Conservation (phyloP, 2,329 filamentous ascomycete genomes). For the Drechslerella coelobrocha region DNA sequence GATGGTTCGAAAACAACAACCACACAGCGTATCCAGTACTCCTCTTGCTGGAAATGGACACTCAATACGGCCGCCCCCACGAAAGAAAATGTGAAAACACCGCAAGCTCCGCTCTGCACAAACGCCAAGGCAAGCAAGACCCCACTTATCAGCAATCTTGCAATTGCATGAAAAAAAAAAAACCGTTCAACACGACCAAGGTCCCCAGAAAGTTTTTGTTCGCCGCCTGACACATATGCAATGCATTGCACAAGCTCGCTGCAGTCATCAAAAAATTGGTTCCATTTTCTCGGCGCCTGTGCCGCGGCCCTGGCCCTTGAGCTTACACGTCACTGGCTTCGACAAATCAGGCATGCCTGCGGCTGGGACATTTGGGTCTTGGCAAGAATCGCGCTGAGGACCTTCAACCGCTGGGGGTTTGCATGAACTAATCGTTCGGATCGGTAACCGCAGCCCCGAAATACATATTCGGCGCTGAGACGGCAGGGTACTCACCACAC, state of each 20-base stretch:
- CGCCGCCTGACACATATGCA: slow-evolving; percentile 1
- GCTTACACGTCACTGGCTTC: slow-evolving; percentile 59
- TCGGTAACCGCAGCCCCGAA: slow-evolving; percentile 62
- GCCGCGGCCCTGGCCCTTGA: slow-evolving; percentile 62
- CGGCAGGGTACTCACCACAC: slow-evolving; percentile 61
- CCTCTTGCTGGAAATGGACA: no score
- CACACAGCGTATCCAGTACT: no score
- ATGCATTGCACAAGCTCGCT: neutral
- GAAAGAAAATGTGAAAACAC: no score
- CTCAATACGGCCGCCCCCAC: no score
- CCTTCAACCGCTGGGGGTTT: slow-evolving; percentile 62
- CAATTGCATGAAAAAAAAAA: no score
- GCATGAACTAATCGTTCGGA: slow-evolving; percentile 58
- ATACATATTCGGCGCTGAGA: slow-evolving; percentile 63
- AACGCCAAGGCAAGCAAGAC: no score
- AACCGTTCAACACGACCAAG: no score
- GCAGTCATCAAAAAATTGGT: slow-evolving; percentile 62
- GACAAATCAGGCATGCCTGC: slow-evolving; percentile 61
- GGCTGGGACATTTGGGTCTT: slow-evolving; percentile 62
- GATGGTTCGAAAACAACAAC: no score
- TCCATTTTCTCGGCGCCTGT: slow-evolving; percentile 62
- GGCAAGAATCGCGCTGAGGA: slow-evolving; percentile 62
- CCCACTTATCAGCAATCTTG: no score
- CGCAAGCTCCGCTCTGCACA: no score
- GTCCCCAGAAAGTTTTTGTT: no score